Percentiles rank a stretch among this genome's conserved stretches.
These are phyloP conservation scores for Vigna hirtella DNA, from an alignment of 306 rosid species.

Conservation along the genomic window DNA sequence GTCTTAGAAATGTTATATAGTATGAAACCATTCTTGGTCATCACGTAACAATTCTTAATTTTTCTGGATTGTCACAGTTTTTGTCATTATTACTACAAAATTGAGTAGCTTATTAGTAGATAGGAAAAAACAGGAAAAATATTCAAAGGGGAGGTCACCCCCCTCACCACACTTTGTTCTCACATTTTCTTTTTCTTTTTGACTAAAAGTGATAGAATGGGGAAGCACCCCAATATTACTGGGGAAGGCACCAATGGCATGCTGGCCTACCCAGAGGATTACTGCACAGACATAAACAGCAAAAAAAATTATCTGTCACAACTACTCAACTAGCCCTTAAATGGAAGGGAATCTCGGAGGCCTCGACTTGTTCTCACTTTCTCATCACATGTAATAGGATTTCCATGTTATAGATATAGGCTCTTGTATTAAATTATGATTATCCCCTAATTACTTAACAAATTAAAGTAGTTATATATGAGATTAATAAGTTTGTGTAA, in stretches of 20 bases:
- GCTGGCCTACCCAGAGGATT: not conserved
- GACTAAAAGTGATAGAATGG: not conserved
- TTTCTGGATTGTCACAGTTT: not conserved
- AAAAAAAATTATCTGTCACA: not conserved
- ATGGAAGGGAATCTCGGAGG: not conserved
- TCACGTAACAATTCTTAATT: not conserved
- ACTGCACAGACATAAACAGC: not conserved
- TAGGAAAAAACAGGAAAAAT: not conserved
- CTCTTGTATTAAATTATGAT: not conserved
- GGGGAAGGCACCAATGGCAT: not conserved
- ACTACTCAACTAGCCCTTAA: not conserved
- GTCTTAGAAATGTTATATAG: not conserved
- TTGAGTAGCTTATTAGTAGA: not conserved
- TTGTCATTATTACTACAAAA: not conserved
- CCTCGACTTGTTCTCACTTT: not conserved
- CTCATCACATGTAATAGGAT: slow-evolving; percentile 5
- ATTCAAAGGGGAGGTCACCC: not conserved
- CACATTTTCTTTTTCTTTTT: not conserved
- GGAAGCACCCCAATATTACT: not conserved
- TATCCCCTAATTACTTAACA: not conserved
- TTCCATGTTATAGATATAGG: not conserved
- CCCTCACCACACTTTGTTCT: not conserved
- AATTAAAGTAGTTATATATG: not conserved
- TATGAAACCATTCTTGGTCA: not conserved
- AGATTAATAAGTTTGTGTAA: not conserved